These are phyloP conservation scores for Cyberlindnera sargentensis DNA, from an alignment of 805 yeast genomes.

Conservation along the genomic window DNA sequence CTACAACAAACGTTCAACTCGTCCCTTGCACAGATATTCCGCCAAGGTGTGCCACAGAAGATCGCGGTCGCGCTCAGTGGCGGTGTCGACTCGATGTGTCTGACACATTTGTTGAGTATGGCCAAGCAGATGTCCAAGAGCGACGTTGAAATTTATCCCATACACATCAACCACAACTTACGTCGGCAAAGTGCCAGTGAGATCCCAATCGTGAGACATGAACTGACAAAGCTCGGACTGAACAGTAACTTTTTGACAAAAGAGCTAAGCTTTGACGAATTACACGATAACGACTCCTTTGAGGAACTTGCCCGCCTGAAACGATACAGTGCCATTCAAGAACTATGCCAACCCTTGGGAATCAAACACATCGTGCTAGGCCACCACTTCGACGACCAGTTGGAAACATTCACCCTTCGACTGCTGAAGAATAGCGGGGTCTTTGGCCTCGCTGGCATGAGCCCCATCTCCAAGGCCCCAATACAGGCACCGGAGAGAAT, in stretches of 20 bases:
- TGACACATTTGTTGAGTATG: conserved; percentile 42
- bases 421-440: conserved; percentile 37
- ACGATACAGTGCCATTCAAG: conserved; percentile 40
- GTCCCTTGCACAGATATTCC: neutral
- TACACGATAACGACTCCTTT: conserved; percentile 20
- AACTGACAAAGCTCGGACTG: conserved; percentile 13
- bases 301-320: conserved; percentile 55
- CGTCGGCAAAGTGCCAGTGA: conserved; percentile 29
- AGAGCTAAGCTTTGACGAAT: conserved; percentile 16
- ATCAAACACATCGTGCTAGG: conserved; percentile 45
- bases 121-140: conserved; percentile 26
- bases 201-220: conserved; percentile 20
- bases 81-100: conserved; percentile 75
- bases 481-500: conserved; percentile 15
- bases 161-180: conserved; percentile 61
- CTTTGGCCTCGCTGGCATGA: conserved; percentile 59
- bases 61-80: conserved; percentile 65
- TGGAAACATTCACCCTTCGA: conserved; percentile 61
- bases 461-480: conserved; percentile 16
- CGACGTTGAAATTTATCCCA: conserved; percentile 37
- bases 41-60: conserved; percentile 19
- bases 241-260: conserved; percentile 25
- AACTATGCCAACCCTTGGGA: conserved; percentile 30
- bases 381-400: conserved; percentile 66
- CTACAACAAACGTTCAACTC: neutral